Conservation (phyloP, 768 basidiomycete genomes). For the Lactarius hengduanensis region DNA sequence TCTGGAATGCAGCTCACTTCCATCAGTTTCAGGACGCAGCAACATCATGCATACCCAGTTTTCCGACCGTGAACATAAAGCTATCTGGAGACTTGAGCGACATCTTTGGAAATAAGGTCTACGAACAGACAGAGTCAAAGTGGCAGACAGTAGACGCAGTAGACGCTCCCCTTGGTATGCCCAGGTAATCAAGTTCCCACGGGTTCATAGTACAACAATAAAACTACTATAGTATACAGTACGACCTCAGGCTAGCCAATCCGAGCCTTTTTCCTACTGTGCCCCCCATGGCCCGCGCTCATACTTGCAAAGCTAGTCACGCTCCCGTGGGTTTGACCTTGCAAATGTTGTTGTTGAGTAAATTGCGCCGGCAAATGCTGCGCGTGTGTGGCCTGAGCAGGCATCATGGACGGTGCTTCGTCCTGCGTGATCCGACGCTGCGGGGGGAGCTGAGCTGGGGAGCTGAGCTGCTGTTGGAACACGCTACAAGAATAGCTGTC, state of each 20-base stretch:
- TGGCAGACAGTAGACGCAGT: neutral
- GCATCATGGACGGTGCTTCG: conserved; percentile 86
- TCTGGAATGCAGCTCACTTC: conserved; percentile 45
- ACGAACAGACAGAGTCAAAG: neutral
- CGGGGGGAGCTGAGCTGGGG: conserved; percentile 71
- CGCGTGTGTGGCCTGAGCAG: conserved; percentile 47
- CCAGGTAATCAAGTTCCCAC: conserved; percentile 10
- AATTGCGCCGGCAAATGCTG: conserved; percentile 43
- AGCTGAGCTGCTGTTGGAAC: conserved; percentile 55
- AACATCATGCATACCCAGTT: conserved; percentile 64
- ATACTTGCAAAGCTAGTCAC: conserved; percentile 61
- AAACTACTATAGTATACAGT: too few relatives aligned
- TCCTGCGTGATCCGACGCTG: conserved; percentile 89
- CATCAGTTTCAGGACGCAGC: conserved; percentile 16
- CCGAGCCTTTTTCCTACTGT: conserved; percentile 60
- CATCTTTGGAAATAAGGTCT: conserved; percentile 16
- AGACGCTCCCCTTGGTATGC: too few relatives aligned
- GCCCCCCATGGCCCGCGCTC: conserved; percentile 50
- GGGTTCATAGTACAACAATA: neutral
- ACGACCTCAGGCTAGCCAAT: conserved; percentile 39
- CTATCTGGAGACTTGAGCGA: conserved; percentile 49
- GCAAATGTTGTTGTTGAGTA: conserved; percentile 44
- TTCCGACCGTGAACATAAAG: conserved; percentile 92
- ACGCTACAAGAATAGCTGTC: conserved; percentile 47
- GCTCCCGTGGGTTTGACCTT: conserved; percentile 46